Evolutionary conservation across 2,329 filamentous ascomycete species (phyloP).

Genomic region (Scolecobasidium constrictum): DNA sequence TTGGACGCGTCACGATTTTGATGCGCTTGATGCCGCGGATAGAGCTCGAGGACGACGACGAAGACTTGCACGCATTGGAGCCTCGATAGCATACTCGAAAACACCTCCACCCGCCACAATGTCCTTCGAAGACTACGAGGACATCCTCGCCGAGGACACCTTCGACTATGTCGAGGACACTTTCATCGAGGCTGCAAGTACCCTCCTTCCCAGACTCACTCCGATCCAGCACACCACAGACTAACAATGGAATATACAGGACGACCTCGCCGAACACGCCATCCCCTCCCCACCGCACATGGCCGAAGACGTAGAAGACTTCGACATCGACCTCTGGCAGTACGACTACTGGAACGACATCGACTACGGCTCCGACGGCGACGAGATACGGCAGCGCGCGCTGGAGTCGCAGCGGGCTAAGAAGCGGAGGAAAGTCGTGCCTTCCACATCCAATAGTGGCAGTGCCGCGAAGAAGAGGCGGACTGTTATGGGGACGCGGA

Average conservation of each 20-base stretch:
- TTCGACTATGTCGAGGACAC: constrained; percentile 10
- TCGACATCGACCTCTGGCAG: constrained; percentile 21
- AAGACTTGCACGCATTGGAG: too few relatives aligned
- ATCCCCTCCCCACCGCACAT: constrained; percentile 31
- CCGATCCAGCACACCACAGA: not conserved
- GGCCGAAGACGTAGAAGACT: constrained; percentile 30
- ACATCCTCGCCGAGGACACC: constrained; percentile 4
- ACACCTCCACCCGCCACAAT: too few relatives aligned
- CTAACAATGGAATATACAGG: constrained; percentile 19
- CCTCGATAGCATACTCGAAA: too few relatives aligned
- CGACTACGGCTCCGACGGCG: constrained; percentile 36
- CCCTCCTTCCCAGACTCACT: not conserved
- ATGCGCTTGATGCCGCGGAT: too few relatives aligned
- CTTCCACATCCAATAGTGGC: not conserved
- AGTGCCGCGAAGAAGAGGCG: constrained; percentile 5
- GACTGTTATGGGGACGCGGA: not conserved
- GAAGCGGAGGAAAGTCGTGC: constrained; percentile 14
- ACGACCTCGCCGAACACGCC: constrained; percentile 38
- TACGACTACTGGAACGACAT: constrained; percentile 38
- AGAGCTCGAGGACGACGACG: too few relatives aligned
- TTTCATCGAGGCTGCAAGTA: constrained; percentile 8
- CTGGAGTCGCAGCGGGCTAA: constrained; percentile 5
- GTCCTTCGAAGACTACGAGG: constrained; percentile 4
- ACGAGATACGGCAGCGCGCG: constrained; percentile 24
- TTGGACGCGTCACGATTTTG: too few relatives aligned